Conservation (phyloP, 2,329 filamentous ascomycete species). For the Arthrobotrys pseudoclavata region DNA sequence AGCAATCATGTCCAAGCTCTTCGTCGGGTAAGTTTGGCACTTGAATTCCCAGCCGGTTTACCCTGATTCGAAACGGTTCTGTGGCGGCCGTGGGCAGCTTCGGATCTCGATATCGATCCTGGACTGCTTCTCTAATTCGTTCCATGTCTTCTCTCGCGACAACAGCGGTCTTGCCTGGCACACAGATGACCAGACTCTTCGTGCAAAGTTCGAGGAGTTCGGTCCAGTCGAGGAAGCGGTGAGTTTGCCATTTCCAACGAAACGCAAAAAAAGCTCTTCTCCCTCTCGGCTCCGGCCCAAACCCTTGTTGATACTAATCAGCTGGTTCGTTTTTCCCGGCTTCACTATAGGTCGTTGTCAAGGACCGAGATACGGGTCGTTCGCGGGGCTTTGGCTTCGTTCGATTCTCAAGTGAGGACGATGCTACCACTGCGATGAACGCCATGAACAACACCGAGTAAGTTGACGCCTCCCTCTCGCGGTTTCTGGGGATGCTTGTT, state of each 20-base stretch:
- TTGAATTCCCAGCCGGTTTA: slow-evolving; percentile 57
- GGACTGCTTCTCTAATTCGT: slow-evolving; percentile 52
- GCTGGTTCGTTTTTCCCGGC: slow-evolving; percentile 59
- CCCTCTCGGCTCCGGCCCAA: slow-evolving; percentile 59
- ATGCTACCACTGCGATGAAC: slow-evolving; percentile 77
- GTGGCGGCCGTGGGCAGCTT: slow-evolving; percentile 40
- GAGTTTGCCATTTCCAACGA: slow-evolving; percentile 68
- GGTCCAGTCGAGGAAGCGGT: slow-evolving; percentile 94
- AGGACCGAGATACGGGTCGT: slow-evolving; percentile 94
- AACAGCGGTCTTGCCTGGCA: slow-evolving; percentile 95
- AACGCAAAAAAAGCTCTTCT: slow-evolving; percentile 50
- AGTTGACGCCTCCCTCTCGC: slow-evolving; percentile 65
- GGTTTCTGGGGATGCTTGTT: slow-evolving; percentile 34
- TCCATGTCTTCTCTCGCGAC: slow-evolving; percentile 42
- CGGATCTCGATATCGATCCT: slow-evolving; percentile 27
- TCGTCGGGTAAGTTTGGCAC: slow-evolving; percentile 60
- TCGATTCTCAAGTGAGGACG: slow-evolving; percentile 81
- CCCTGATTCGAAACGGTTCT: slow-evolving; percentile 46
- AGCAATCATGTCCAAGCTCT: slow-evolving; percentile 60
- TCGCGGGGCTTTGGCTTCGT: slow-evolving; percentile 98
- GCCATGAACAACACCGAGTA: slow-evolving; percentile 93
- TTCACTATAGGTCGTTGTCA: slow-evolving; percentile 84
- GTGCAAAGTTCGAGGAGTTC: slow-evolving; percentile 92
- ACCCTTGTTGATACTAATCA: slow-evolving; percentile 60
- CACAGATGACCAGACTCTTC: slow-evolving; percentile 88